Conservation (phyloP, 768 basidiomycete genomes). For the Mycena rebaudengoi region DNA sequence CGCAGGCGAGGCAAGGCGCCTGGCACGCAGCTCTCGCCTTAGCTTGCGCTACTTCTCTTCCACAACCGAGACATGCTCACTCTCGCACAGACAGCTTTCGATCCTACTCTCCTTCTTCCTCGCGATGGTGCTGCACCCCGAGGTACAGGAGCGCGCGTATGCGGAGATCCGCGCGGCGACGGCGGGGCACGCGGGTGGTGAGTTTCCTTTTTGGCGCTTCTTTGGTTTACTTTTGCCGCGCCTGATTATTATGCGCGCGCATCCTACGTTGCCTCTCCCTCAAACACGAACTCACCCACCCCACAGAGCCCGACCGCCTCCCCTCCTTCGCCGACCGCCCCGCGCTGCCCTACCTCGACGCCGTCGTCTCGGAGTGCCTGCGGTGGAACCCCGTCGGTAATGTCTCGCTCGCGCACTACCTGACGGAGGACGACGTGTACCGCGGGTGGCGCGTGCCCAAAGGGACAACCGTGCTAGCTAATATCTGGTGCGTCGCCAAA, state of each 20-base stretch:
- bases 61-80: too few relatives aligned
- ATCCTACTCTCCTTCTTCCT: constrained; percentile 43
- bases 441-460: neutral
- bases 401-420: neutral
- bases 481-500: too few relatives aligned
- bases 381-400: neutral
- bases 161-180: constrained; percentile 38
- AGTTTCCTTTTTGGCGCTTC: too few relatives aligned
- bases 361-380: neutral
- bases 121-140: constrained; percentile 45
- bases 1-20: too few relatives aligned
- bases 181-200: too few relatives aligned
- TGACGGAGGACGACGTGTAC: neutral
- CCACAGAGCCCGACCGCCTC: constrained; percentile 22
- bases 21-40: too few relatives aligned
- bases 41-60: too few relatives aligned
- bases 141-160: constrained; percentile 40
- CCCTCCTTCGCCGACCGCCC: neutral
- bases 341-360: neutral
- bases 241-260: too few relatives aligned
- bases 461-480: neutral
- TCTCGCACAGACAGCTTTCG: constrained; percentile 42
- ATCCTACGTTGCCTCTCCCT: too few relatives aligned
- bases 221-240: too few relatives aligned
- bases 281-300: too few relatives aligned